Evolutionary conservation across 2,329 filamentous ascomycete genomes (phyloP), one percentile per base, ranked within the genome.

Genomic region (Pseudogymnoascus sp.): DNA sequence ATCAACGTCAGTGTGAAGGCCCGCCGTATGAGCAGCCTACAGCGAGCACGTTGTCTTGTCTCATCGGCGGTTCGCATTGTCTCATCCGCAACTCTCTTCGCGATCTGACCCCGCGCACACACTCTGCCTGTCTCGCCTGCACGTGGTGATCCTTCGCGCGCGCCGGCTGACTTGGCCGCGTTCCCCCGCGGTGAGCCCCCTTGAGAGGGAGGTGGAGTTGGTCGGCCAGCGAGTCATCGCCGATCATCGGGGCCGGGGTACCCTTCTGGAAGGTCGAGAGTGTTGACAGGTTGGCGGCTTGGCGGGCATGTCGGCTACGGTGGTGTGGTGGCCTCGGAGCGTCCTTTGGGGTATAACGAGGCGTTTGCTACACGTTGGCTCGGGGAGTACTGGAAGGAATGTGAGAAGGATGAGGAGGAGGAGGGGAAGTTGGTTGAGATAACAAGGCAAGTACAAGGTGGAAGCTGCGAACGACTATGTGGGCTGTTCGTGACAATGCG

Each of bases 181-280:
- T 19, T 56, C 21, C 47, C n/a, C 47, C 47, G 26, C 47, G 26
- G 5, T 33, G 47, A 31, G n/a, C 26, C 14, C 24, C 8, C 7
- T 31, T 8, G 26, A 8, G 47, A 16, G 7, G 2, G 47, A 31
- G 21, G 21, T 50, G 44, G 26, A 35, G 33, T 35, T 29, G 38
- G 1, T 42, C 24, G 44, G 24, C 44, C 7, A 50, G 24, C 24
- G 1, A 50, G 13, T 7, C 44, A 29, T 50, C 24, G 44, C 14
- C 26, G 47, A 56, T 56, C 47, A 16, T 56, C 47, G 26, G 47
- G 7, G 26, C 14, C 47, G 11, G 47, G 26, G 16, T 31, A 56
- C 26, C 26, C 47, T 56, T 56, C 47, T 56, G 47, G 47, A 56
- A 56, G 47, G 47, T 56, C 47, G 44, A 56, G 47, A 56, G n/a